Evolutionary conservation across 768 basidiomycete species (phyloP), one percentile per base, ranked within the genome.

Genomic region (Tephrocybe sp.): DNA sequence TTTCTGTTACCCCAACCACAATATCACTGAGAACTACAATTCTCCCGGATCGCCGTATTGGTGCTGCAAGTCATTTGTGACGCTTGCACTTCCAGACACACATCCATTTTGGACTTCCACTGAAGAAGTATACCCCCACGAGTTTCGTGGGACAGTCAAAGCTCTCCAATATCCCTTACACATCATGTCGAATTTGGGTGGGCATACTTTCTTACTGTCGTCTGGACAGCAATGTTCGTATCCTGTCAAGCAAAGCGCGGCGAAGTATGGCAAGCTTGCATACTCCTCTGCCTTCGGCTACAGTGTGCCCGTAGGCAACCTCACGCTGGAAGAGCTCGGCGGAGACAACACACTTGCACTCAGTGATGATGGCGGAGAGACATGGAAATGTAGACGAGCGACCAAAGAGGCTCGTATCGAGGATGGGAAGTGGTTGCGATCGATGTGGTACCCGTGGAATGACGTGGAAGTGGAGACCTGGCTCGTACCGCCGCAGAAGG

Each of bases 171-270:
- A 87, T 49, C 86, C 87, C 0, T 70, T 84, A 18, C 88, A 89
- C 64, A 85, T 89, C 63, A 75, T 82, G 49, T 76, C 78, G 9
- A 82, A 84, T 58, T 47, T 80, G 25, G 79, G 79, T 16, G 79
- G 78, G 1, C 87, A 89, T 65, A 80, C 84, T 3, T 87, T 78
- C 72, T 68, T 89, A 24, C 77, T 89, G 27, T 87, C 85, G 7
- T 87, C 84, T 11, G 88, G 87, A 1, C 87, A 91, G 68, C 84
- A 83, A 53, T 88, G 87, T 55, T 86, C 85, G 39, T 91, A 89
- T 64, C 80, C 86, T 13, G 82, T 91, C 60, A 84, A 87, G 60
- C 85, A 87, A 60, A 83, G 83, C 57, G 82, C 86, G 7, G 84
- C 86, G 19, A 91, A 89, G 63, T 89, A 89, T 67, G 85, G 87